A percentile compares a stretch with the other conserved stretches of the same genome.
Conservation (phyloP, 805 yeast genomes). For the Saturnispora kantuleensis region DNA sequence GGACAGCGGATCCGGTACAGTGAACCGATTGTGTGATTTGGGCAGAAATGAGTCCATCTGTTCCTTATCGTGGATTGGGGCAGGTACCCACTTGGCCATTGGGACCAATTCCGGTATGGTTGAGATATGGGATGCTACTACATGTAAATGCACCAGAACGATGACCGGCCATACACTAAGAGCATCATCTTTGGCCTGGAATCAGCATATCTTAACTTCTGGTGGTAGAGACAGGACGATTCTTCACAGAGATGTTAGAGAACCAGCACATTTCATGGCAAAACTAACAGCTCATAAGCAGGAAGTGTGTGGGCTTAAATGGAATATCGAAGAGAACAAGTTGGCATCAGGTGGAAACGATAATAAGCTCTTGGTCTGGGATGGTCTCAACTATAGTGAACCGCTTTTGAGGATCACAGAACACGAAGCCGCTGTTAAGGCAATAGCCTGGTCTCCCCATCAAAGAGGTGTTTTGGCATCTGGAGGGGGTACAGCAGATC, state of each 20-base stretch:
- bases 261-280: conserved; percentile 70
- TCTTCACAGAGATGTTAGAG: conserved; percentile 84
- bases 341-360: conserved; percentile 96
- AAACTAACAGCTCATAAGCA: conserved; percentile 68
- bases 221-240: conserved; percentile 84
- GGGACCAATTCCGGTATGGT: conserved; percentile 84
- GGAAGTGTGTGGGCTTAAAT: conserved; percentile 91
- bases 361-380: conserved; percentile 81
- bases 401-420: conserved; percentile 72
- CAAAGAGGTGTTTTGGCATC: conserved; percentile 87
- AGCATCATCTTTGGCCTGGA: conserved; percentile 89
- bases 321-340: conserved; percentile 88
- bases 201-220: conserved; percentile 75
- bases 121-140: conserved; percentile 89
- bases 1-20: conserved; percentile 81
- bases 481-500: conserved; percentile 96
- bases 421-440: conserved; percentile 93
- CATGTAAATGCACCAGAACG: conserved; percentile 72
- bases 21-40: conserved; percentile 69
- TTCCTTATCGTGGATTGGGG: conserved; percentile 84
- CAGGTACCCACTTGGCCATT: conserved; percentile 89
- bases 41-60: conserved; percentile 61
- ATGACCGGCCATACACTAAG: conserved; percentile 87
- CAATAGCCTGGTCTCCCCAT: conserved; percentile 96
- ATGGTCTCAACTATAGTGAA: conserved; percentile 47